Evolutionary conservation across 306 rosid genomes (phyloP), one percentile per base, ranked within the genome.

Genomic region (Mimosa pudica): DNA sequence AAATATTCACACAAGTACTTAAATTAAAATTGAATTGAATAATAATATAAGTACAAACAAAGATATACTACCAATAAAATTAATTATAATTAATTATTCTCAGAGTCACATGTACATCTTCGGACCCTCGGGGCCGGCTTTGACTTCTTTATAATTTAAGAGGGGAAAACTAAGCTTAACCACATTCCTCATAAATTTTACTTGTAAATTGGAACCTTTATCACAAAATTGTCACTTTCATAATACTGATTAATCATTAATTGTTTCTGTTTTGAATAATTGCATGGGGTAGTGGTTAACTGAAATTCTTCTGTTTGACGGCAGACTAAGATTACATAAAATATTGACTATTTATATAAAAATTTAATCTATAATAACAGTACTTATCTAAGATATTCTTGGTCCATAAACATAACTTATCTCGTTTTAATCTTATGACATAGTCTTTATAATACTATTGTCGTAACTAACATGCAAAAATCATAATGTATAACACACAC

Each of bases 321-420:
- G 46, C 71, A 63, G 55, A 46, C 76, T 57, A 46, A 46, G 60
- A 30, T 70, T 70, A 24, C 12, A 70, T 69, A 75, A 55, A 68
- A 68, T n/a, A 58, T 52, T 54, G 51, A 38, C 11, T 35, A 9
- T 63, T 10, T 73, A 32, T 36, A 58, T 67, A 16, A 36, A 57
- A 46, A 57, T n/a, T 35, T 66, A 41, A 42, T 73, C 42, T 62
- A 33, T 20, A 33, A 18, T 81, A 60, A 46, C 54, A 75, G 6
- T 0, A 57, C 63, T 60, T 47, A 48, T 75, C 36, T 14, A 49
- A 48, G 73, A 75, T 48, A 35, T 70, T 57, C 77, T 46, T 69
- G 47, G 46, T 68, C 72, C 70, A 74, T 1, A 14, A 58, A 57
- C 55, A 30, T 18, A 18, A 55, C 12, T 18, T n/a, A 55, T 55